These are phyloP conservation scores for Penicillium paxilli DNA, from an alignment of 495 filamentous ascomycete species.

Conservation along the genomic window DNA sequence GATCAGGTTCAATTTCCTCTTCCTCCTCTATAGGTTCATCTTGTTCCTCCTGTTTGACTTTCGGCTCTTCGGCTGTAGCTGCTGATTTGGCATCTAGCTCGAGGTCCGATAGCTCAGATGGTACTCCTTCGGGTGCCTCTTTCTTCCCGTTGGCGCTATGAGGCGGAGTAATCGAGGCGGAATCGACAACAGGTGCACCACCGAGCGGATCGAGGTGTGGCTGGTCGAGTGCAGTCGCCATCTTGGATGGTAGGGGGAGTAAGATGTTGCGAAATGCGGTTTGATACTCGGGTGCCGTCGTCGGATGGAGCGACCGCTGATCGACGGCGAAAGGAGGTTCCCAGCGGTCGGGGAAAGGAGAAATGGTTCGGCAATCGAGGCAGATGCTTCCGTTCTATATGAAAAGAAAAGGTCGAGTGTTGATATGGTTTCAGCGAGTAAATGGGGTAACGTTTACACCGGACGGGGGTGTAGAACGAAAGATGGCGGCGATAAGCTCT, in stretches of 20 bases:
- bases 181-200: constrained; percentile 27
- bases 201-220: constrained; percentile 27
- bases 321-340: constrained; percentile 45
- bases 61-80: constrained; percentile 18
- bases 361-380: background rate
- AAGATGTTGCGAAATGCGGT: constrained; percentile 8
- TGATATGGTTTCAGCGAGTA: background rate
- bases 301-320: constrained; percentile 50
- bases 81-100: constrained; percentile 40
- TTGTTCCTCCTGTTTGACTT: constrained; percentile 33
- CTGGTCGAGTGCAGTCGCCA: constrained; percentile 39
- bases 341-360: constrained; percentile 48
- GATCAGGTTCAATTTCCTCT: constrained; percentile 77
- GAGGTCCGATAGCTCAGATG: constrained; percentile 47
- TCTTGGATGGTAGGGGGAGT: constrained; percentile 18
- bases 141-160: constrained; percentile 48
- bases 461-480: constrained; percentile 7
- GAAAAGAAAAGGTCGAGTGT: background rate
- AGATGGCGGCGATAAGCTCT: constrained; percentile 29
- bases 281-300: constrained; percentile 33
- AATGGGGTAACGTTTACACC: background rate
- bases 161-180: constrained; percentile 46
- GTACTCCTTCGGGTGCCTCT: constrained; percentile 41
- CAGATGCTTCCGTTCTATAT: background rate
- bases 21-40: constrained; percentile 34